Percentiles rank a stretch among this genome's conserved stretches.
These are phyloP conservation scores for Tilletia horrida DNA, from an alignment of 1,284 basidiomycete genomes.

Conservation along the genomic window DNA sequence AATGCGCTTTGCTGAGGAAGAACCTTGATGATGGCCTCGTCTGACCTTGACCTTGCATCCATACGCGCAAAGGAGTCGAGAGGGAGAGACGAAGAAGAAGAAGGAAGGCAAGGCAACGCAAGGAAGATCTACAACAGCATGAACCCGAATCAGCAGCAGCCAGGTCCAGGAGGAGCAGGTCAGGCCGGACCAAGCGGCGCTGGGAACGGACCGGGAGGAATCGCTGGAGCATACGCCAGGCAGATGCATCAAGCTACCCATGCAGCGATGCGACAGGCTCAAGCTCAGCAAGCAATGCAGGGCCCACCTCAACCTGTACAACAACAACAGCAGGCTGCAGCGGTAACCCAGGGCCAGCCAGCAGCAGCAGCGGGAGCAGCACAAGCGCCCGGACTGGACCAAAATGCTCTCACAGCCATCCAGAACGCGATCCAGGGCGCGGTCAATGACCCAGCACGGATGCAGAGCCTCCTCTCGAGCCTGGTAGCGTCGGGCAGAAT, in stretches of 20 bases:
- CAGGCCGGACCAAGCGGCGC: slow-evolving; percentile 21
- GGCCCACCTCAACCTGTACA: background rate
- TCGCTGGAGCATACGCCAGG: slow-evolving; percentile 33
- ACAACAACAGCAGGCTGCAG: background rate
- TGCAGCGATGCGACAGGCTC: slow-evolving; percentile 37
- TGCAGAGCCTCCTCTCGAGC: slow-evolving; percentile 3
- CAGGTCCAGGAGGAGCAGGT: slow-evolving; percentile 6
- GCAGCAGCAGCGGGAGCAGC: slow-evolving; percentile 13
- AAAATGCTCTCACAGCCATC: slow-evolving; percentile 20
- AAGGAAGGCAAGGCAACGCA: slow-evolving; percentile 37
- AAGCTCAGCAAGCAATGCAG: slow-evolving; percentile 20
- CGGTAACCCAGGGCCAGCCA: slow-evolving; percentile 16
- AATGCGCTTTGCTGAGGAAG: background rate
- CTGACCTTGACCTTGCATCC: background rate
- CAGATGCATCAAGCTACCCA: slow-evolving; percentile 43
- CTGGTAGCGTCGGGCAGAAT: slow-evolving; percentile 5
- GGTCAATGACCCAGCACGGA: slow-evolving; percentile 19
- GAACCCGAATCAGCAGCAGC: slow-evolving; percentile 41
- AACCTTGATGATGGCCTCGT: background rate
- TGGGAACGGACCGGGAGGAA: background rate
- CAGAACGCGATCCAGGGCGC: slow-evolving; percentile 1
- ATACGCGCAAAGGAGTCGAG: no score
- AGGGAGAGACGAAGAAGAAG: slow-evolving; percentile 28
- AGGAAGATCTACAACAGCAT: slow-evolving; percentile 34
- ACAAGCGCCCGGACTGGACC: slow-evolving; percentile 18